phyloP scores from a whole-genome alignment of 1,284 basidiomycete species.

The Papiliotrema terrestris region DNA sequence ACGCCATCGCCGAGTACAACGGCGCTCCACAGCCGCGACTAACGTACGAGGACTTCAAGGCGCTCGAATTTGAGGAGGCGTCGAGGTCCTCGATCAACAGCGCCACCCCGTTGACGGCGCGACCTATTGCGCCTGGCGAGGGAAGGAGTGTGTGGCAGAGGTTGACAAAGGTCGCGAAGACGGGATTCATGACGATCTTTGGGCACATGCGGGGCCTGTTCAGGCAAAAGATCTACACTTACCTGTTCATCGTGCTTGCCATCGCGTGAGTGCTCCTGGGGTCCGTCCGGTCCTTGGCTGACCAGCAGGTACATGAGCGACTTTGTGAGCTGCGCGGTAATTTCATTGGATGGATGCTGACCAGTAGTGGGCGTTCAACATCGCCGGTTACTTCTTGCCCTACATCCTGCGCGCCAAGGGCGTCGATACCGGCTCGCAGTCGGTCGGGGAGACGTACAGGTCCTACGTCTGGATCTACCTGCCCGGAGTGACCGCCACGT shows the following conservation, averaged over 20 bases:
- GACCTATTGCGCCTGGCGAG: background rate
- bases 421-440: constrained; percentile 28
- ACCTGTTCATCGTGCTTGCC: constrained; percentile 36
- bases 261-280: background rate
- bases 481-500: constrained; percentile 36
- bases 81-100: background rate
- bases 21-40: constrained; percentile 33
- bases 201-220: constrained; percentile 42
- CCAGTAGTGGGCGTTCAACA: constrained; percentile 39
- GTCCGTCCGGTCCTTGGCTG: background rate
- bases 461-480: constrained; percentile 44
- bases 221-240: constrained; percentile 28
- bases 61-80: constrained; percentile 33
- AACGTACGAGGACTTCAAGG: constrained; percentile 43
- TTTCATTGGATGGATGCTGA: constrained; percentile 14
- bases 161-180: constrained; percentile 20
- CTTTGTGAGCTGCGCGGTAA: constrained; percentile 10
- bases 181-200: constrained; percentile 23
- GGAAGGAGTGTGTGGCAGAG: background rate
- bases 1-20: constrained; percentile 67
- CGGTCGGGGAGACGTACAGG: constrained; percentile 42
- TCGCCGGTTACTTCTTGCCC: constrained; percentile 49
- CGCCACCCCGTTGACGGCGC: constrained; percentile 2
- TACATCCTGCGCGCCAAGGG: constrained; percentile 42
- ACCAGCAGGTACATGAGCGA: constrained; percentile 25